Base-by-base conservation (phyloP, 2,329 filamentous ascomycete genomes). In the Hymenoscyphus fraxineus region DNA sequence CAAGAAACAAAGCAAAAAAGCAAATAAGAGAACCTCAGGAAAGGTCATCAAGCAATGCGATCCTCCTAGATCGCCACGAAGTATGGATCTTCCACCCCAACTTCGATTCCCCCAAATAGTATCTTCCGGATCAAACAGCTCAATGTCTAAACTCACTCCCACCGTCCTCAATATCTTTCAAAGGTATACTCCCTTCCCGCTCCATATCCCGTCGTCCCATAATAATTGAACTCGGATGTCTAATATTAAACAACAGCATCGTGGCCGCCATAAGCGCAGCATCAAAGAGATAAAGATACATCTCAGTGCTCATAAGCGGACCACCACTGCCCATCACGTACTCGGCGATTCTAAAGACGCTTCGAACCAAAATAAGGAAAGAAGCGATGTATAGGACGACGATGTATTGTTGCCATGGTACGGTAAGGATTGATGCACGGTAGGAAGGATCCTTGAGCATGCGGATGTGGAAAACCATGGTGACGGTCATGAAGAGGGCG, bases 401-500 rank as follows among this genome's bases (percentile, higher is more conserved):
- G 60, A 83, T 73, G 62, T 78, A 76, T 63, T 74, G 77, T 68
- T 73, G 67, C 78, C 75, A 71, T 32, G 65, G 66, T 5, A 70
- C 55, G n/a, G 44, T 32, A n/a, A 67, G 19, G 31, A 59, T 41
- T 38, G 61, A 59, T 6, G 70, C 67, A n/a, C 56, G 60, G 0
- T 44, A 27, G 4, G 76, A 75, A 0, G 76, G 76, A 3, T 62
- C 58, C 3, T 66, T 69, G 1, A 64, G 67, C 31, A 81, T 74
- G 1, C 80, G 74, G 2, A 66, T 63, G 65, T 84, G 78, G 72
- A 83, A 84, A 0, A 80, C 66, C 0, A 74, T 67, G 0, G 80
- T 75, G 0, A 80, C 76, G 1, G 78, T 61, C 31, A 84, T 74
- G 68, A 85, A 85, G 61, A 82, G 76, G 15, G 76, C 75, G 67